Evolutionary conservation across 1,284 basidiomycete species (phyloP), one percentile per base, ranked within the genome.

Genomic region (Moesziomyces globuligerus): DNA sequence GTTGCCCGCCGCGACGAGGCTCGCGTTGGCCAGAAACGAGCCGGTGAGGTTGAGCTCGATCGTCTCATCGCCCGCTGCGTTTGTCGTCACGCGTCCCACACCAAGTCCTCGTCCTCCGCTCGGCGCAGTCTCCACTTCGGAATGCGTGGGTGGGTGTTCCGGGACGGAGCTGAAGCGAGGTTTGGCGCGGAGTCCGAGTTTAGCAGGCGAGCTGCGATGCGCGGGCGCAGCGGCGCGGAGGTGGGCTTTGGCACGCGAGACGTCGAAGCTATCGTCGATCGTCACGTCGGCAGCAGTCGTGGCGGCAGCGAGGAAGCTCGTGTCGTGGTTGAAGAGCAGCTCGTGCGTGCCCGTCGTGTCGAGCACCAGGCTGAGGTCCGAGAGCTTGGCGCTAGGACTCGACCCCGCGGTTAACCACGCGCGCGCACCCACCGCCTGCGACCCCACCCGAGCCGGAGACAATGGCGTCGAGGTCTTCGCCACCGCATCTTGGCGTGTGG

Each of bases 11-110:
- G n/a, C n/a, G n/a, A 49, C 46, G 28, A 57, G 43, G 15, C 57
- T 61, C 21, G 58, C 49, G 21, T 53, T 61, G 7, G 47, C 66
- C 8, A 69, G 45, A 28, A 62, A 69, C 55, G 50, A 54, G 2
- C 67, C 60, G 1, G 67, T 70, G 25, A 64, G 37, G n/a, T 70
- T 64, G 6, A 71, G 42, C 47, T 71, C 68, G 36, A 65, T 60
- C 23, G 68, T 71, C 10, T 61, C 57, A 11, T 71, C 67, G 3
- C 67, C 67, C 11, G 56, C 59, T 3, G 67, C 67, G 23, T 70
- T 70, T 47, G 64, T 70, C 29, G 64, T 52, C 11, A 70, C 48
- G 13, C 49, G 32, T 3, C 60, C 67, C 8, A 70, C 41, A 17
- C 60, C 66, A 10, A 69, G 43, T 2, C 50, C n/a, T n/a, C n/a